Percentiles rank a stretch among this genome's conserved stretches.
Conservation (phyloP, 805 yeast species). For the Starmerella apicola region DNA sequence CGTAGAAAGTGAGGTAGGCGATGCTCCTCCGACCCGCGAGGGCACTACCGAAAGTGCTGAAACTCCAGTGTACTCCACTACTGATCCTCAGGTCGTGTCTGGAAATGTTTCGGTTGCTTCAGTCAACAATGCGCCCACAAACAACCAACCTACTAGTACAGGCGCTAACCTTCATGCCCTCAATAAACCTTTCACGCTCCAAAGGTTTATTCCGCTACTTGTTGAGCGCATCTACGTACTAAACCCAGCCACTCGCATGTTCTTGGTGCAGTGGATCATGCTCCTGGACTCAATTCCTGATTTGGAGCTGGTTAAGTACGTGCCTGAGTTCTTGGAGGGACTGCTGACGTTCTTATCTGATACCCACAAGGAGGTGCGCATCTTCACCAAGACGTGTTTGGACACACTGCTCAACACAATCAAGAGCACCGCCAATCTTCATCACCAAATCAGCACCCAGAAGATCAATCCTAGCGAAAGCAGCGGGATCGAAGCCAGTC, state of each 20-base stretch:
- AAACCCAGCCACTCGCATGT: slow-evolving; percentile 85
- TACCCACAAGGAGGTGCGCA: slow-evolving; percentile 74
- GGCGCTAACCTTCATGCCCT: too few relatives aligned
- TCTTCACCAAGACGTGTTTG: slow-evolving; percentile 67
- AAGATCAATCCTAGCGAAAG: not conserved
- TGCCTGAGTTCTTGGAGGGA: slow-evolving; percentile 84
- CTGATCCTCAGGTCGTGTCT: too few relatives aligned
- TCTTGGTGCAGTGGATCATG: slow-evolving; percentile 85
- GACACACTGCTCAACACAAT: slow-evolving; percentile 70
- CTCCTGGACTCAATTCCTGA: slow-evolving; percentile 90
- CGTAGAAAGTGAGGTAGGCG: too few relatives aligned
- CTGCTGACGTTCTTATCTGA: slow-evolving; percentile 68
- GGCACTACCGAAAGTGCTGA: not conserved
- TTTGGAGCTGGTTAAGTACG: slow-evolving; percentile 68
- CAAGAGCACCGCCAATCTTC: slow-evolving; percentile 59
- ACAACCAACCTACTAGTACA: not conserved
- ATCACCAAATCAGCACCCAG: slow-evolving; percentile 20
- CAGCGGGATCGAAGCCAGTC: slow-evolving; percentile 12
- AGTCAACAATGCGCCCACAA: too few relatives aligned
- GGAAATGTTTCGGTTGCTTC: too few relatives aligned
- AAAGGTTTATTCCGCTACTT: slow-evolving; percentile 80
- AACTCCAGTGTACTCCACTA: too few relatives aligned
- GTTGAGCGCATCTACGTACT: slow-evolving; percentile 84
- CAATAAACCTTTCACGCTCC: slow-evolving; percentile 71
- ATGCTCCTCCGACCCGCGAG: not conserved